Base-by-base conservation (phyloP, 306 rosid species). In the Ochetophila trinervis region DNA sequence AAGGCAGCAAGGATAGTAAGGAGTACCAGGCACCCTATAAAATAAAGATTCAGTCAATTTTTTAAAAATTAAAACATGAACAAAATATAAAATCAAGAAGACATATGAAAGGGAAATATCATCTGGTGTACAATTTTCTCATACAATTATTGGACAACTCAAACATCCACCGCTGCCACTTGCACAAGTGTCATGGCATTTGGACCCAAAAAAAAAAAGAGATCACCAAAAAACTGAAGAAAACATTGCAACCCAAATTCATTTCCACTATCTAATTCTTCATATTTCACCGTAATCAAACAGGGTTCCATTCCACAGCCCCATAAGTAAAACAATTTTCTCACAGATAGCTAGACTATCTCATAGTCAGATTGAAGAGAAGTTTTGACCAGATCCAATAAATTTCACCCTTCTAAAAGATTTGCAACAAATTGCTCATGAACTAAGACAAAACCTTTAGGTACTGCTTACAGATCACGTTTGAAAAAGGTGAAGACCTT, bases 11-110 rank as follows among this genome's bases (percentile, higher is more conserved):
- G 14, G 16, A 63, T 40, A 2, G 12, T 6, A 58, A 17, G 23
- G 45, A 52, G 34, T 52, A 66, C 44, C 47, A 36, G 56, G 40
- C 62, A 66, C 77, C 77, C 77, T 66, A 40, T n/a, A 62, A 66
- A 27, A 18, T 2, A 62, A n/a, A 66, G 7, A 54, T 53, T 19
- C 19, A 19, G 27, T 34, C 48, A 65, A 59, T 8, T 22, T 56
- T 18, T 14, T 11, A 54, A 23, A n/a, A 69, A 55, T 14, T 47
- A 67, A 6, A 44, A 53, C 15, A 37, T 8, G 54, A 53, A 9
- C 15, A 49, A 42, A 37, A 52, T 21, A 53, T 4, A 18, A 19
- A 57, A 36, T 19, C 8, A 36, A 62, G 1, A 58, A 44, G 3
- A 3, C 48, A 58, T 17, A 0, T 4, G 16, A 3, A 45, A 51